These are phyloP conservation scores for Eucommia ulmoides DNA, from an alignment of 257 asterid species.

Conservation along the genomic window DNA sequence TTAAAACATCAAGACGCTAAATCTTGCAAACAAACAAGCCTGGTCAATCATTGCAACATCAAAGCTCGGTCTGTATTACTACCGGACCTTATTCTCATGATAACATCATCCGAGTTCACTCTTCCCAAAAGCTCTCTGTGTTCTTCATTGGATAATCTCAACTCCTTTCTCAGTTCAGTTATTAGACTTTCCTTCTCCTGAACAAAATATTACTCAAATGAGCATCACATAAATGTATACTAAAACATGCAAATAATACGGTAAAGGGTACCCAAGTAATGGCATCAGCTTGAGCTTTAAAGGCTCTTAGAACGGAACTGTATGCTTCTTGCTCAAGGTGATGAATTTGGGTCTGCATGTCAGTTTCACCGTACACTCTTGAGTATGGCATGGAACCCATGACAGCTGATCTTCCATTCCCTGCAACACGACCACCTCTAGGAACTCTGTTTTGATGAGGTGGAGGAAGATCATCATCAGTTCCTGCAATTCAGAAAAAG, in stretches of 20 bases:
- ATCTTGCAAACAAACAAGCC: neutral
- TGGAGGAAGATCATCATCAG: no score
- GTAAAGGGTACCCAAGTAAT: constrained; percentile 91
- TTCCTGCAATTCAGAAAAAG: no score
- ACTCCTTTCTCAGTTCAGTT: neutral
- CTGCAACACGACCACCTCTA: no score
- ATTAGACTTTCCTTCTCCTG: neutral
- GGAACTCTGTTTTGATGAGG: no score
- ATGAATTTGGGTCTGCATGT: constrained; percentile 78
- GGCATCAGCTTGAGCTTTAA: constrained; percentile 94
- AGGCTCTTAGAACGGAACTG: constrained; percentile 77
- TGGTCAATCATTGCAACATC: neutral
- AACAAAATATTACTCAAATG: no score
- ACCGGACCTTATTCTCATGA: neutral
- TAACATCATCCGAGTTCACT: neutral
- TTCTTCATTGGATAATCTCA: neutral
- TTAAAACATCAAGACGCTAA: neutral
- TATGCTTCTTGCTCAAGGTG: constrained; percentile 95
- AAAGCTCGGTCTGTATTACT: no score
- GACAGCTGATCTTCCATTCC: no score
- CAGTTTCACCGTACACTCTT: no score
- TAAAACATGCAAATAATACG: no score
- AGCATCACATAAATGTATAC: no score
- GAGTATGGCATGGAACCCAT: no score
- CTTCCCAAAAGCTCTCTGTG: neutral